Evolutionary conservation across 805 yeast genomes (phyloP).

Genomic region (Jamesozyma jinghongensis): DNA sequence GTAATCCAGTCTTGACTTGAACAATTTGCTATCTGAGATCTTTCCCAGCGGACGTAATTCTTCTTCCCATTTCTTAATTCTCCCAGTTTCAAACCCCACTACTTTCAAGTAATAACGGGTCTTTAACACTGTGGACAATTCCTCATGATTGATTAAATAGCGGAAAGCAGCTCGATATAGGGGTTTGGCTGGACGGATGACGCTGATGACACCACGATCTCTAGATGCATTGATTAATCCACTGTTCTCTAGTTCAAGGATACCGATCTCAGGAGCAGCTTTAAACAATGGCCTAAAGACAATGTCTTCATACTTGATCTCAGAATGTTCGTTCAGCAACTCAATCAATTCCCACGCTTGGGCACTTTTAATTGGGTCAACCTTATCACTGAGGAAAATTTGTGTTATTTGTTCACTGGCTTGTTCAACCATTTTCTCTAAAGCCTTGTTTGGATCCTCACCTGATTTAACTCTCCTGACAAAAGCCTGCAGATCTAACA

Average conservation of each 20-base stretch:
- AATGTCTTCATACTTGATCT: slow-evolving; percentile 42
- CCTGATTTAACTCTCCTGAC: slow-evolving; percentile 83
- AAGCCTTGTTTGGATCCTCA: slow-evolving; percentile 68
- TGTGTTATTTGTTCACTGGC: slow-evolving; percentile 85
- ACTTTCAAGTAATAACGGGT: slow-evolving; percentile 46
- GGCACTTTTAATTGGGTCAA: slow-evolving; percentile 54
- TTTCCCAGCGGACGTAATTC: slow-evolving; percentile 56
- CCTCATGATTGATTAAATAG: slow-evolving; percentile 48
- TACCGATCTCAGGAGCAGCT: slow-evolving; percentile 43
- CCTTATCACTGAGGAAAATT: slow-evolving; percentile 47
- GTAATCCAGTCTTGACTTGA: slow-evolving; percentile 50
- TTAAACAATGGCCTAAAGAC: slow-evolving; percentile 52
- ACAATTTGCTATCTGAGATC: slow-evolving; percentile 42
- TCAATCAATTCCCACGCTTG: slow-evolving; percentile 86
- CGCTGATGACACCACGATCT: slow-evolving; percentile 63
- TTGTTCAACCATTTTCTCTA: slow-evolving; percentile 70
- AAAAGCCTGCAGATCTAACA: slow-evolving; percentile 87
- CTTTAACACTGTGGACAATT: slow-evolving; percentile 53
- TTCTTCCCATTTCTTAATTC: slow-evolving; percentile 57
- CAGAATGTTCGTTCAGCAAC: slow-evolving; percentile 42
- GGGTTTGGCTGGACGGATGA: slow-evolving; percentile 75
- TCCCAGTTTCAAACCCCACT: slow-evolving; percentile 49
- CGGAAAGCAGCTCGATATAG: slow-evolving; percentile 71
- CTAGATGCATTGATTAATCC: slow-evolving; percentile 67
- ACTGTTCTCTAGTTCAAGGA: slow-evolving; percentile 66